Evolutionary conservation across 371 early-diverging fungal species (phyloP), one percentile per base, ranked within the genome.

Genomic region (Saksenaea oblongispora): DNA sequence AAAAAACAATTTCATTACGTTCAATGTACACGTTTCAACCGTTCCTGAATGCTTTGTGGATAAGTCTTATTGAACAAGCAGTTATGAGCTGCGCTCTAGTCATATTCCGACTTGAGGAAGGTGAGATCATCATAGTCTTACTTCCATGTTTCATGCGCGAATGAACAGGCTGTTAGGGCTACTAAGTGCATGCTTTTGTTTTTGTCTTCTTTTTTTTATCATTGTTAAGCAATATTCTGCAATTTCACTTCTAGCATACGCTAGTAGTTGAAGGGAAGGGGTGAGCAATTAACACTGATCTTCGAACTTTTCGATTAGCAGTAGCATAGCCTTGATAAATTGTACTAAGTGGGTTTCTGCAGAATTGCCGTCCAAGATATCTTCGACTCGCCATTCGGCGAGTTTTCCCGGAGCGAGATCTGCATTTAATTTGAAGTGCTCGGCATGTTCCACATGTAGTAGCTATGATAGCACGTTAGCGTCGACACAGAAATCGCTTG

Each of bases 301-400:
- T 11, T 47, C 51, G 22, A 47, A 47, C 11, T 47, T 47, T 47
- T 47, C 51, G 22, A 47, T 22, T 9, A 47, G 51, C 7, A 47
- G n/a, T 8, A 47, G 51, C 51, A 47, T 47, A 8, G 51, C 51
- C 11, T 47, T 47, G 24, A 47, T 47, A 22, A 47, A 47, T 47
- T 47, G 17, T 9, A 47, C 51, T 22, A 47, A 18, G 22, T 47
- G 51, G 8, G 51, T 47, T 22, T 47, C 51, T 10, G 17, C 51
- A 9, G 22, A 22, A 1, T n/a, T 18, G 51, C 51, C 56, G 0
- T 66, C 81, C 15, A 82, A 53, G 8, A 84, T 75, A 42, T 76
- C 71, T 0, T 75, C 58, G 0, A 74, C 66, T 1, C 66, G 71
- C 84, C 84, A 84, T 0, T 54, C 26, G 0, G 75, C 78, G 3